Percentiles rank a stretch among this genome's conserved stretches.
phyloP scores from a whole-genome alignment of 2,329 filamentous ascomycete species.

The Cercospora citrullina region DNA sequence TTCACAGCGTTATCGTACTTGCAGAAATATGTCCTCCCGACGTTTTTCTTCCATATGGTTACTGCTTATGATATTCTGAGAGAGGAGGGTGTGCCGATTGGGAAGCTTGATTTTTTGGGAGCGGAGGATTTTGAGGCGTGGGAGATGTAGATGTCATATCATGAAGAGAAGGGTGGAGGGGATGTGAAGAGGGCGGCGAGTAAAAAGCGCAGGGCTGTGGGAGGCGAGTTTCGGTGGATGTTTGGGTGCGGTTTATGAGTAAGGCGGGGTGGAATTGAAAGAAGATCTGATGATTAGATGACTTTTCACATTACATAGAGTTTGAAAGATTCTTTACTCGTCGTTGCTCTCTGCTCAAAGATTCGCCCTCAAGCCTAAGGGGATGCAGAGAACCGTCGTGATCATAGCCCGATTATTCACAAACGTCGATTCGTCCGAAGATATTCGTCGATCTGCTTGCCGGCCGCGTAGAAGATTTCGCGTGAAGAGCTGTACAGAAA shows the following conservation, averaged over 20 bases:
- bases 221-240: too few relatives aligned
- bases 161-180: neutral
- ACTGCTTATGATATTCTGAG: slow-evolving; percentile 63
- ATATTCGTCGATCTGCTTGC: neutral
- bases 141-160: neutral
- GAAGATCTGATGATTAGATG: neutral
- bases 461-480: neutral
- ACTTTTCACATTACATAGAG: neutral
- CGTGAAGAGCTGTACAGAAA: neutral
- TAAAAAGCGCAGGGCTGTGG: too few relatives aligned
- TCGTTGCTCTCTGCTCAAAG: neutral
- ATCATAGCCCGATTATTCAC: neutral
- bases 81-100: slow-evolving; percentile 61
- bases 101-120: slow-evolving; percentile 60
- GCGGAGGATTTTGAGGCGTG: slow-evolving; percentile 10
- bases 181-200: neutral
- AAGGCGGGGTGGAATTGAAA: too few relatives aligned
- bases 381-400: neutral
- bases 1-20: slow-evolving; percentile 52
- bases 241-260: too few relatives aligned
- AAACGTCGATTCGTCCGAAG: neutral
- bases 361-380: neutral
- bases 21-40: slow-evolving; percentile 55
- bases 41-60: slow-evolving; percentile 64
- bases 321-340: neutral